These are phyloP conservation scores for Ricinus communis DNA, from an alignment of 345 rosid species.

Conservation along the genomic window DNA sequence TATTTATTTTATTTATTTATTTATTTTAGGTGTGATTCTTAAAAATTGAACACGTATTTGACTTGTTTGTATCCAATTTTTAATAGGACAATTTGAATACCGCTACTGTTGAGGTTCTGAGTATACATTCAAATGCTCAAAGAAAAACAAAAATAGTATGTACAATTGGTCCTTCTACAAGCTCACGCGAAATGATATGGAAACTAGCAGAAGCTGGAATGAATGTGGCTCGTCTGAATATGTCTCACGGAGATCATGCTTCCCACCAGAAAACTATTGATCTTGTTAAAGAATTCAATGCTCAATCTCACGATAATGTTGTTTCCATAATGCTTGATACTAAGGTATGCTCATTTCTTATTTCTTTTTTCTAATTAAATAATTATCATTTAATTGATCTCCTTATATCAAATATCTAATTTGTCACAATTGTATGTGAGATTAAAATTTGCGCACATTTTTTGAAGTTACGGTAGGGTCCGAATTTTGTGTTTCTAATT, in stretches of 20 bases:
- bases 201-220: slow-evolving; percentile 87
- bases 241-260: slow-evolving; percentile 96
- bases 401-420: neutral
- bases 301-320: slow-evolving; percentile 73
- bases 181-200: slow-evolving; percentile 95
- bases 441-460: too few species aligned
- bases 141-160: slow-evolving; percentile 95
- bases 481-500: neutral
- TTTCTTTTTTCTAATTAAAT: too few species aligned
- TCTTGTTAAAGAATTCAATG: slow-evolving; percentile 86
- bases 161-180: slow-evolving; percentile 94
- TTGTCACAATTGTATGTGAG: neutral
- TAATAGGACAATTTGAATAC: slow-evolving; percentile 42
- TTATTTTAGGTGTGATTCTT: neutral
- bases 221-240: slow-evolving; percentile 94
- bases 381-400: neutral
- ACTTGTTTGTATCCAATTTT: slow-evolving; percentile 11
- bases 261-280: slow-evolving; percentile 87
- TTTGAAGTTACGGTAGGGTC: neutral
- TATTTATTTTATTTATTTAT: neutral
- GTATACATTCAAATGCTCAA: slow-evolving; percentile 30
- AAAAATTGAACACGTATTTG: neutral
- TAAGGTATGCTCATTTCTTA: slow-evolving; percentile 58
- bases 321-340: slow-evolving; percentile 93
- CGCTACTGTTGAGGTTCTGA: slow-evolving; percentile 35